phyloP scores from a whole-genome alignment of 345 rosid genomes.

The Microthlaspi erraticum region DNA sequence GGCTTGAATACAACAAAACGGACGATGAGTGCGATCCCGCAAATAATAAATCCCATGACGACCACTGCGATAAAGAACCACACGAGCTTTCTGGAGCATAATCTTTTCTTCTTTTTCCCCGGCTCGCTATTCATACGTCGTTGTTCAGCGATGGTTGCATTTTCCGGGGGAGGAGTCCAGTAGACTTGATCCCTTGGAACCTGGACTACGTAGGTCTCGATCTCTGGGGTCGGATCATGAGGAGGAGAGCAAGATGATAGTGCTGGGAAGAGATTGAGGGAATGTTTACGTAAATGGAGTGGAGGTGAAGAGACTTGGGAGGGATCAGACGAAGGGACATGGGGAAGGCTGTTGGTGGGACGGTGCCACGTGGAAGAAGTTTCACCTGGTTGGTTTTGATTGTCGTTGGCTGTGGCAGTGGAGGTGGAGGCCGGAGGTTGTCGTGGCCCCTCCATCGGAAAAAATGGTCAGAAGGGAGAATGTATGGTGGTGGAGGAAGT shows the following conservation, averaged over 20 bases:
- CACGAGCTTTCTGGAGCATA: constrained; percentile 13
- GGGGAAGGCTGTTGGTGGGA: constrained; percentile 31
- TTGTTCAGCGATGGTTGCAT: constrained; percentile 43
- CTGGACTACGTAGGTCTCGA: constrained; percentile 57
- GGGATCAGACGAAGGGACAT: constrained; percentile 29
- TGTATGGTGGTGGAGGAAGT: constrained; percentile 20
- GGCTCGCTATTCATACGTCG: constrained; percentile 18
- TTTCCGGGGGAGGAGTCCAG: constrained; percentile 58
- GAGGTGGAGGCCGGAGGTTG: constrained; percentile 32
- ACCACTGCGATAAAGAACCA: constrained; percentile 6
- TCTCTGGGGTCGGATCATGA: constrained; percentile 27
- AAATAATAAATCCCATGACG: constrained; percentile 20
- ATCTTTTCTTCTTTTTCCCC: not conserved
- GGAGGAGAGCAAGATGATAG: constrained; percentile 26
- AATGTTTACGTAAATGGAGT: constrained; percentile 30
- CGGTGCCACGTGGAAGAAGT: constrained; percentile 35
- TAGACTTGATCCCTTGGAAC: constrained; percentile 70
- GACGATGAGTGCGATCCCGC: constrained; percentile 15
- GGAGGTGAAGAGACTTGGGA: constrained; percentile 36
- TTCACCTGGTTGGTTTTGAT: constrained; percentile 13
- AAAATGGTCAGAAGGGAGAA: not conserved
- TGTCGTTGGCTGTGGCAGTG: not conserved
- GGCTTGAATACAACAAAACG: constrained; percentile 27
- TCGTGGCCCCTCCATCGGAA: constrained; percentile 31
- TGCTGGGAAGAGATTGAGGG: constrained; percentile 13